These are phyloP conservation scores for Hypsizygus marmoreus DNA, from an alignment of 768 basidiomycete genomes.

Conservation along the genomic window DNA sequence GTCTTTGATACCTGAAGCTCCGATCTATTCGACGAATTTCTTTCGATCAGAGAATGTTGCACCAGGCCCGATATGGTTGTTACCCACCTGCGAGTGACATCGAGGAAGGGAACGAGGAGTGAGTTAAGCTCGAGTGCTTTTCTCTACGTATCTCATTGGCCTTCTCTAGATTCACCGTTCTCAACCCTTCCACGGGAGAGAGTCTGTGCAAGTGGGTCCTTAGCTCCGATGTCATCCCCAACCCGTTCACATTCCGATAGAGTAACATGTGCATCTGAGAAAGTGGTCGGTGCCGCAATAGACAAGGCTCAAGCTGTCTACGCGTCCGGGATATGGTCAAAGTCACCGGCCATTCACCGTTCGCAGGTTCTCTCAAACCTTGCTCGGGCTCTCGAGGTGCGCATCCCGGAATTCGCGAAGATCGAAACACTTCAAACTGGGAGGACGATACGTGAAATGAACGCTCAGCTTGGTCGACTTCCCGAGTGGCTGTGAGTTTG, in stretches of 20 bases:
- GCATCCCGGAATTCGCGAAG: conserved; percentile 57
- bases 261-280: conserved; percentile 51
- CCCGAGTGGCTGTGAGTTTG: conserved; percentile 82
- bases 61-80: conserved; percentile 13
- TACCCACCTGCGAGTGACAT: neutral
- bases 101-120: conserved; percentile 20
- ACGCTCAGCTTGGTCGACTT: conserved; percentile 70
- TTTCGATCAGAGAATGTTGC: conserved; percentile 9
- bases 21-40: neutral
- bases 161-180: conserved; percentile 48
- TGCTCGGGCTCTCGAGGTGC: conserved; percentile 60
- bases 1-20: neutral
- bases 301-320: conserved; percentile 58
- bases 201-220: conserved; percentile 54
- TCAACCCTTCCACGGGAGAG: conserved; percentile 71
- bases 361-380: conserved; percentile 66
- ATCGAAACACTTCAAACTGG: conserved; percentile 81
- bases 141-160: neutral
- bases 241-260: conserved; percentile 32
- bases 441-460: conserved; percentile 83
- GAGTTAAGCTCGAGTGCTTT: conserved; percentile 5
- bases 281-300: conserved; percentile 56
- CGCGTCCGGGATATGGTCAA: conserved; percentile 74
- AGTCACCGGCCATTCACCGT: conserved; percentile 54
- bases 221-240: neutral